Evolutionary conservation across 179 eudicot genomes (phyloP).

Genomic region (Actinidia arguta): DNA sequence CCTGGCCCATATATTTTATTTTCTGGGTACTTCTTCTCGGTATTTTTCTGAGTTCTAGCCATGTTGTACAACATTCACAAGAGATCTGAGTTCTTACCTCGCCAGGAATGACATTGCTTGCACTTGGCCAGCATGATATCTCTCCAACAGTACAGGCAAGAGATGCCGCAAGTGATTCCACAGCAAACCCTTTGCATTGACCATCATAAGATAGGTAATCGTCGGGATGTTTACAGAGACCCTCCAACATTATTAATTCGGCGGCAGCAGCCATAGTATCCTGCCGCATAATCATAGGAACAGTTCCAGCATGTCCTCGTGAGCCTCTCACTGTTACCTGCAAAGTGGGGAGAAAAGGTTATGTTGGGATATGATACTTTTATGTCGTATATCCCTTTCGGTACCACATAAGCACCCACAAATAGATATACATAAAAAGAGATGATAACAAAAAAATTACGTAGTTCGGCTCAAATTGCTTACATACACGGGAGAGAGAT

Average conservation of each 20-base stretch:
- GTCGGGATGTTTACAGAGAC: constrained; percentile 77
- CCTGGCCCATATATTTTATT: too few species aligned
- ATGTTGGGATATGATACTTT: too few species aligned
- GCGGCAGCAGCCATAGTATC: constrained; percentile 99
- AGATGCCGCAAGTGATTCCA: constrained; percentile 76
- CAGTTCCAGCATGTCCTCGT: constrained; percentile 99
- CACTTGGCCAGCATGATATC: constrained; percentile 96
- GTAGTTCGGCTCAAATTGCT: too few species aligned
- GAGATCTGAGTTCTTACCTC: constrained; percentile 63
- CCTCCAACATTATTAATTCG: constrained; percentile 85
- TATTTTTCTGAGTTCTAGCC: not conserved
- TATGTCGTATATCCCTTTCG: too few species aligned
- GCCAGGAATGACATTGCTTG: constrained; percentile 98
- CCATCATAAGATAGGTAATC: constrained; percentile 68
- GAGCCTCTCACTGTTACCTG: constrained; percentile 95
- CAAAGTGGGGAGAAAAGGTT: constrained; percentile 31
- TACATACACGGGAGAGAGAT: too few species aligned
- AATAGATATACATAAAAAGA: too few species aligned
- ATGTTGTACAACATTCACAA: not conserved
- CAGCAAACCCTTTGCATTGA: constrained; percentile 53
- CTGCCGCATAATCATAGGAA: constrained; percentile 95
- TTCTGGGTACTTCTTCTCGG: not conserved
- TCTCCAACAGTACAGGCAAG: constrained; percentile 99
- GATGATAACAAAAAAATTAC: too few species aligned
- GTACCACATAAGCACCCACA: too few species aligned